Conservation (phyloP, 208 protist species). For the Leishmania arabica region DNA sequence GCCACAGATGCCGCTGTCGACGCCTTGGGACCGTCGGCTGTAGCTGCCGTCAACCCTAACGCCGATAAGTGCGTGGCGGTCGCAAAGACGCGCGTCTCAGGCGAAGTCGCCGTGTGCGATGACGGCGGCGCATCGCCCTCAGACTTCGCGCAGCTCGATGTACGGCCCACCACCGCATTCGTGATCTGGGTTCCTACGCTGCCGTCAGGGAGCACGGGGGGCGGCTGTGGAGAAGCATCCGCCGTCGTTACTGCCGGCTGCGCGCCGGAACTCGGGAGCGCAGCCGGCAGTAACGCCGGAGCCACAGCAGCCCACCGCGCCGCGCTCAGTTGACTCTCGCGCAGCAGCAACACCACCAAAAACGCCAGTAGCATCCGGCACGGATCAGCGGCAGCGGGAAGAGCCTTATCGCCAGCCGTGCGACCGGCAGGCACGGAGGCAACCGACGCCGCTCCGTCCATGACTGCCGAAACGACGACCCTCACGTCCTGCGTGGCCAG, state of each 20-base stretch:
- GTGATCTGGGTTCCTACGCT: background rate
- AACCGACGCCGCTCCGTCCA: background rate
- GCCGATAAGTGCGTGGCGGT: conserved; percentile 8
- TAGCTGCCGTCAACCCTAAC: conserved; percentile 7
- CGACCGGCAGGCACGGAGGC: background rate
- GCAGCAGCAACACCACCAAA: conserved; percentile 24
- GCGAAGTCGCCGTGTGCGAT: background rate
- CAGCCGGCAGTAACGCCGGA: background rate
- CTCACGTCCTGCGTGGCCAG: conserved; percentile 1
- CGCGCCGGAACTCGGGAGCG: background rate
- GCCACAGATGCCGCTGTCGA: background rate
- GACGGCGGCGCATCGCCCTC: background rate
- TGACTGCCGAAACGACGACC: background rate
- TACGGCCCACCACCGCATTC: background rate
- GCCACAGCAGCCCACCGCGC: conserved; percentile 18
- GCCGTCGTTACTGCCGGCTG: background rate
- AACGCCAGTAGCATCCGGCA: conserved; percentile 20
- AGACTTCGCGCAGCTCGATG: too few species aligned
- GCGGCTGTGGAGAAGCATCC: background rate
- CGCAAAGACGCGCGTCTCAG: conserved; percentile 8
- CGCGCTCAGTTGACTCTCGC: conserved; percentile 28
- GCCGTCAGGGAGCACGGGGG: background rate
- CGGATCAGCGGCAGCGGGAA: background rate
- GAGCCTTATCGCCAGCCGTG: background rate
- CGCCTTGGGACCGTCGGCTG: background rate